Evolutionary conservation across 495 filamentous ascomycete species (phyloP).

Genomic region (Sordaria brevicollis): DNA sequence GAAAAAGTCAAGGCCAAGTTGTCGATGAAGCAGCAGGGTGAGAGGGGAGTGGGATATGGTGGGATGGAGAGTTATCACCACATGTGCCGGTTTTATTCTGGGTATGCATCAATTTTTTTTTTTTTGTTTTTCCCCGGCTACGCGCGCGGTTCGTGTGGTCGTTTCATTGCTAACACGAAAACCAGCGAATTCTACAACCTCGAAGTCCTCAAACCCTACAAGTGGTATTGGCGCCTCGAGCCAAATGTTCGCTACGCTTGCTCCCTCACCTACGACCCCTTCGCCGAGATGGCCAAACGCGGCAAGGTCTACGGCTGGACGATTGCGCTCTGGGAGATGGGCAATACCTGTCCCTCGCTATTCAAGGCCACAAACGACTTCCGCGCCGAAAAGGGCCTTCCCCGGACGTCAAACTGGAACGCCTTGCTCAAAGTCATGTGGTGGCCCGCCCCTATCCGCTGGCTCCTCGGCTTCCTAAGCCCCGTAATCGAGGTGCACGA

Average conservation of each 20-base stretch:
- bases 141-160: neutral
- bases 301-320: constrained; percentile 44
- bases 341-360: constrained; percentile 37
- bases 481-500: constrained; percentile 21
- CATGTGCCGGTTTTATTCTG: constrained; percentile 96
- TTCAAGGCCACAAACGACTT: constrained; percentile 37
- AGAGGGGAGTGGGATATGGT: constrained; percentile 86
- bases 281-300: constrained; percentile 41
- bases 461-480: constrained; percentile 24
- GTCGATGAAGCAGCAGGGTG: constrained; percentile 76
- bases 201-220: constrained; percentile 32
- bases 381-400: constrained; percentile 24
- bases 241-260: constrained; percentile 43
- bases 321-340: constrained; percentile 40
- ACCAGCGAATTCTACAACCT: constrained; percentile 50
- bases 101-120: constrained; percentile 37
- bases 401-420: constrained; percentile 26
- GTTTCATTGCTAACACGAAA: neutral
- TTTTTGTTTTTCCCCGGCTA: too few species aligned
- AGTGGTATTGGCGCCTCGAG: constrained; percentile 47
- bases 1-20: constrained; percentile 57
- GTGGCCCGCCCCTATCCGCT: constrained; percentile 30
- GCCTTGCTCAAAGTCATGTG: constrained; percentile 29
- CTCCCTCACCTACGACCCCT: constrained; percentile 46
- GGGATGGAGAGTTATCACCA: constrained; percentile 99